Base-by-base conservation (phyloP, 2,329 filamentous ascomycete genomes). In the Trichoderma endophyticum region DNA sequence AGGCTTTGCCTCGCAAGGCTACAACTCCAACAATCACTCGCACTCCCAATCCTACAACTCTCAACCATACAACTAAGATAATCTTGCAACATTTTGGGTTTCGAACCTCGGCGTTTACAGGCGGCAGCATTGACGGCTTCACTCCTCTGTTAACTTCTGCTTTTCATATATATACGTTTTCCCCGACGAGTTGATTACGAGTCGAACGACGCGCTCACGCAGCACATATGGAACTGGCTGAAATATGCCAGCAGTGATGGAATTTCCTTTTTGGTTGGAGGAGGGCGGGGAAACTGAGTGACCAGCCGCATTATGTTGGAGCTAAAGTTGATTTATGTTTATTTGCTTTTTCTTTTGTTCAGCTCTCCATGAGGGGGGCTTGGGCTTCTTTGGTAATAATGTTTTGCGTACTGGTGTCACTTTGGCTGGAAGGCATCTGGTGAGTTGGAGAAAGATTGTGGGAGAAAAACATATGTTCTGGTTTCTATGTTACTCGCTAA, bases 361-460 rank as follows among this genome's bases (percentile, higher is more conserved):
- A 51, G 14, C 11, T 64, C 64, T 64, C 71, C 11, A 71, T 69
- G 57, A 72, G 60, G 62, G 73, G 72, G 65, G 70, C 70, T 75
- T 79, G 76, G 73, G 72, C 75, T 78, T 76, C 59, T 74, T 74
- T 71, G 70, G 72, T 71, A 39, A 75, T 70, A 59, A 74, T 73
- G 73, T 61, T 77, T 67, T 76, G 73, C 71, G 74, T 75, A 76
- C 71, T 70, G 73, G 68, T 39, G 69, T 65, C 63, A 67, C 60
- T 73, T 64, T 67, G 67, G 57, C 59, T 62, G 48, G 43, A 54
- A 57, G 64, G 54, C 48, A 73, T 62, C 70, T 72, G 70, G 60
- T 73, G 67, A 73, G 66, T 76, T 68, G 70, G 71, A 67, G 69
- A 73, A 60, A 56, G 64, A 73, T 74, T 75, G 64, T 75, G 66